phyloP scores from a whole-genome alignment of 108 stramenopile genomes.

The Bacterosira constricta region DNA sequence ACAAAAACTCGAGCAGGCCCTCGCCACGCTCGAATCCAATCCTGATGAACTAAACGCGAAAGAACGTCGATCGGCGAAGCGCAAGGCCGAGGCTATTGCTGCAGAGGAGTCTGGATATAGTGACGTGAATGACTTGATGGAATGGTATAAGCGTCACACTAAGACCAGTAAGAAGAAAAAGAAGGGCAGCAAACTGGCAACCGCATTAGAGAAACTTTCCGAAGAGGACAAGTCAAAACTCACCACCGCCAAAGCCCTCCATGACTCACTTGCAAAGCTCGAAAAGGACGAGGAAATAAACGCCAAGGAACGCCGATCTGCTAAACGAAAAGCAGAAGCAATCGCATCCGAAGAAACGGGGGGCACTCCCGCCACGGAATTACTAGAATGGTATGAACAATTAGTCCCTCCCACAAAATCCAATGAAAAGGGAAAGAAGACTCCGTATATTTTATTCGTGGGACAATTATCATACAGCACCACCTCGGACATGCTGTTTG shows the following conservation, averaged over 20 bases:
- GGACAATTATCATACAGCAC: conserved; percentile 90
- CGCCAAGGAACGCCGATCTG: conserved; percentile 51
- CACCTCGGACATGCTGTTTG: conserved; percentile 65
- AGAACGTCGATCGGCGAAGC: conserved; percentile 74
- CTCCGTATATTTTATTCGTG: conserved; percentile 90
- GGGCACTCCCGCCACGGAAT: background rate
- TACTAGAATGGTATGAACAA: conserved; percentile 33
- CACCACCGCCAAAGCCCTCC: conserved; percentile 26
- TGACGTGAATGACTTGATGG: conserved; percentile 37
- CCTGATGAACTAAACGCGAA: conserved; percentile 58
- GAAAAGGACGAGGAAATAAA: conserved; percentile 40
- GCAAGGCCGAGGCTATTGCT: conserved; percentile 78
- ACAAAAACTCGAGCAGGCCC: conserved; percentile 36
- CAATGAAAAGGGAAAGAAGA: conserved; percentile 6
- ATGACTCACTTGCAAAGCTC: background rate
- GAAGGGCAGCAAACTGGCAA: conserved; percentile 6
- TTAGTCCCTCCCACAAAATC: background rate
- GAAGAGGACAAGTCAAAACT: background rate
- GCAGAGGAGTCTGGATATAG: conserved; percentile 58
- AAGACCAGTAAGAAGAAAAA: conserved; percentile 6
- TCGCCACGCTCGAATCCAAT: conserved; percentile 60
- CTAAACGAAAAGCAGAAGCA: conserved; percentile 55
- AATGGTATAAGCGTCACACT: conserved; percentile 40
- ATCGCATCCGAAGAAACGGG: conserved; percentile 40
- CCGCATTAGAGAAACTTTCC: background rate